A percentile compares a stretch with the other conserved stretches of the same genome.
These are phyloP conservation scores for Russula virescens DNA, from an alignment of 768 basidiomycete genomes.

Conservation along the genomic window DNA sequence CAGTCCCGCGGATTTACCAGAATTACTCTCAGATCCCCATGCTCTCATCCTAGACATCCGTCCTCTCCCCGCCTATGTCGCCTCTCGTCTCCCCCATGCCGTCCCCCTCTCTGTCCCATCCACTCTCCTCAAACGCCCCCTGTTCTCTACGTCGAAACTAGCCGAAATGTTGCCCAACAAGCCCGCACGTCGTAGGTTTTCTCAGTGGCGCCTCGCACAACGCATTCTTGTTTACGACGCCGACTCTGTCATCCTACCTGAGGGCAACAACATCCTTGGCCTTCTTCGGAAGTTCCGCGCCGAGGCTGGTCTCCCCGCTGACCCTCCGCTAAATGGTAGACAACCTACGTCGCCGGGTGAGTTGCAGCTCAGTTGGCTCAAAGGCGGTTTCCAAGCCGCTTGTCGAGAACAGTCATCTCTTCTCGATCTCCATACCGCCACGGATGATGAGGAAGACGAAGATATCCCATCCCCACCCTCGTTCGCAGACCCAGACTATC, in stretches of 20 bases:
- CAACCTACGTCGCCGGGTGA: background rate
- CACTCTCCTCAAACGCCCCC: slow-evolving; percentile 86
- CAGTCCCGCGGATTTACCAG: slow-evolving; percentile 30
- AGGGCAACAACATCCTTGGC: slow-evolving; percentile 63
- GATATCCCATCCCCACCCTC: slow-evolving; percentile 25
- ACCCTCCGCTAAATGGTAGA: slow-evolving; percentile 4
- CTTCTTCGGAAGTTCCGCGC: slow-evolving; percentile 70
- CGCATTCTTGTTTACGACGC: slow-evolving; percentile 83
- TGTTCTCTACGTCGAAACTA: slow-evolving; percentile 75
- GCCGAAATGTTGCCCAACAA: slow-evolving; percentile 71
- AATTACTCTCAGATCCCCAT: slow-evolving; percentile 33
- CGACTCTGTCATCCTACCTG: slow-evolving; percentile 56
- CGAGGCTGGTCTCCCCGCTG: slow-evolving; percentile 39
- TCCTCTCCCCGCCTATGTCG: slow-evolving; percentile 65
- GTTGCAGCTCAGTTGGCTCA: slow-evolving; percentile 66
- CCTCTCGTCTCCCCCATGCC: slow-evolving; percentile 60
- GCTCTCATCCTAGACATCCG: slow-evolving; percentile 83
- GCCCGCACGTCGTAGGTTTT: slow-evolving; percentile 53
- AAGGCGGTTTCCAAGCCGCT: slow-evolving; percentile 76
- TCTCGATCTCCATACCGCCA: slow-evolving; percentile 44
- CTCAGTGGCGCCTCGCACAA: slow-evolving; percentile 48
- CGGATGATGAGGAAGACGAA: slow-evolving; percentile 40
- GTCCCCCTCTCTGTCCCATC: slow-evolving; percentile 90
- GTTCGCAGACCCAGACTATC: background rate
- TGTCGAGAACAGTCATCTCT: slow-evolving; percentile 49